A percentile compares a stretch with the other conserved stretches of the same genome.
phyloP scores from a whole-genome alignment of 306 rosid species.

The Cucumis melo region DNA sequence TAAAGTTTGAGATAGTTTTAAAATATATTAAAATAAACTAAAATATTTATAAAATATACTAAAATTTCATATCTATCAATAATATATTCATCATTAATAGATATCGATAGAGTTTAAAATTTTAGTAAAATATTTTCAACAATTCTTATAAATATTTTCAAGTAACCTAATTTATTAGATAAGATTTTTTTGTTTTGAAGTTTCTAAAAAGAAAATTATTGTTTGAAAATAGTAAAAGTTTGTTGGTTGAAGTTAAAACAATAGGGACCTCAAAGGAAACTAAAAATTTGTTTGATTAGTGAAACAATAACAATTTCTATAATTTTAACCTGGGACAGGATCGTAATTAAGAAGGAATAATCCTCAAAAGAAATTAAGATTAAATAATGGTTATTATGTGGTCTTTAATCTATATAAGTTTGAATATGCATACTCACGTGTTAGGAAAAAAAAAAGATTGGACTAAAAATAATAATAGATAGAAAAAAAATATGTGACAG shows the following conservation, averaged over 20 bases:
- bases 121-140: too few relatives aligned
- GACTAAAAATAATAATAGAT: too few relatives aligned
- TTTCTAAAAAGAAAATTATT: too few relatives aligned
- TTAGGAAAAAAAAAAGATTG: too few relatives aligned
- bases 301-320: background rate
- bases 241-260: background rate
- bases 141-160: background rate
- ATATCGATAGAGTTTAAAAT: too few relatives aligned
- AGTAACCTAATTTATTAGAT: background rate
- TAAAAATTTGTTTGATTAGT: background rate
- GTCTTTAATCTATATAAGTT: background rate
- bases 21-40: too few relatives aligned
- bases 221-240: background rate
- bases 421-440: too few relatives aligned
- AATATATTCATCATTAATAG: too few relatives aligned
- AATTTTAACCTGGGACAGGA: background rate
- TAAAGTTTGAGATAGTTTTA: too few relatives aligned
- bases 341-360: background rate
- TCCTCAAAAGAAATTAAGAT: background rate
- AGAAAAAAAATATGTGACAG: constrained; percentile 19
- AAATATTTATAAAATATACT: too few relatives aligned
- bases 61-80: too few relatives aligned
- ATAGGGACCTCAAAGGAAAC: background rate
- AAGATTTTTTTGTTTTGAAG: too few relatives aligned
- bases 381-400: background rate